phyloP scores from a whole-genome alignment of 83 land plant species.

The Isoetes engelmannii region DNA sequence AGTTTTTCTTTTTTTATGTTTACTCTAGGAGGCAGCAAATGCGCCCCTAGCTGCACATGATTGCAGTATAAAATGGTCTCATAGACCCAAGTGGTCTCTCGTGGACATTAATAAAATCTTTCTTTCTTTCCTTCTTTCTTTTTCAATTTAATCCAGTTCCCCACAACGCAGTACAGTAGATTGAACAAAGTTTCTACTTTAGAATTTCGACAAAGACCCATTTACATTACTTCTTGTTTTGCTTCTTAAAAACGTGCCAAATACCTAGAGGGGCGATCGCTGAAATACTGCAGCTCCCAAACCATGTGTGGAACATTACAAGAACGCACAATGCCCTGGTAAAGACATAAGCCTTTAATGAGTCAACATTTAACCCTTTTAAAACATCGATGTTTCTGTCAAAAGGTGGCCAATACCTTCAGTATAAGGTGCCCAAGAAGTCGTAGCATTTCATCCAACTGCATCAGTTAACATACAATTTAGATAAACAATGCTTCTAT shows the following conservation, averaged over 20 bases:
- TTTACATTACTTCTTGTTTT: no score
- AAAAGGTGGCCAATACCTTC: constrained; percentile 7
- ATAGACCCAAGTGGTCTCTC: no score
- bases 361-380: neutral
- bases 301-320: constrained; percentile 19
- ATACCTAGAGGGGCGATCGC: constrained; percentile 30
- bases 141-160: no score
- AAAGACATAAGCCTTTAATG: neutral
- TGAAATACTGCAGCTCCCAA: constrained; percentile 28
- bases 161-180: no score
- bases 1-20: no score
- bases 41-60: no score
- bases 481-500: neutral
- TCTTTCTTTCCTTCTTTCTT: no score
- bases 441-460: constrained; percentile 35
- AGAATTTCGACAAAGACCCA: no score
- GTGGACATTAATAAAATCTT: no score
- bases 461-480: constrained; percentile 6
- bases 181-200: no score
- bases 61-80: no score
- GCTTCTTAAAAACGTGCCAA: neutral
- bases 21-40: no score
- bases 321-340: constrained; percentile 18
- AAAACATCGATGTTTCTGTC: neutral
- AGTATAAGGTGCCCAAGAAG: constrained; percentile 21